These are phyloP conservation scores for Phoenix dactylifera DNA, from an alignment of 176 grass and related monocot genomes.

Conservation along the genomic window DNA sequence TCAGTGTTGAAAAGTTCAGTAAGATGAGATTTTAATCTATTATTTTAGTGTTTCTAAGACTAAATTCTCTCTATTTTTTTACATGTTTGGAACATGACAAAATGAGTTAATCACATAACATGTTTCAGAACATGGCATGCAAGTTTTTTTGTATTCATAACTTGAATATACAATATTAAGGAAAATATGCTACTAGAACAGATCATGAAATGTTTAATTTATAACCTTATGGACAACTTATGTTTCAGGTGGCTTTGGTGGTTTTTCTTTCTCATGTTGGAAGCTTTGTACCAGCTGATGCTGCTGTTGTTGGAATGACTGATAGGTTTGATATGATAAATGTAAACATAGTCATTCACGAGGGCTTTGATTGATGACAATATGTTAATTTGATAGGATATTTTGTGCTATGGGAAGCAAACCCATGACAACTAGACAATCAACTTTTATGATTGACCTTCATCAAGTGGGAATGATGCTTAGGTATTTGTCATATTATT, in stretches of 20 bases:
- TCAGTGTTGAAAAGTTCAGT: too few relatives aligned
- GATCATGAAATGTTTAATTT: too few relatives aligned
- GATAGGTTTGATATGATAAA: slow-evolving; percentile 55
- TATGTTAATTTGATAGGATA: slow-evolving; percentile 43
- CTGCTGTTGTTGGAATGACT: slow-evolving; percentile 76
- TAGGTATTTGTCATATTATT: slow-evolving; percentile 38
- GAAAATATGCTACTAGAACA: too few relatives aligned
- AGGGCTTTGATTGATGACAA: too few relatives aligned
- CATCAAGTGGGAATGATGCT: slow-evolving; percentile 99
- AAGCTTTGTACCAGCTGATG: slow-evolving; percentile 98
- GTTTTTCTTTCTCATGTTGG: slow-evolving; percentile 97
- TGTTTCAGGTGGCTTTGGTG: slow-evolving; percentile 86
- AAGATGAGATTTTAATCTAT: too few relatives aligned
- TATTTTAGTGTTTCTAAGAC: too few relatives aligned
- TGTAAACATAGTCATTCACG: neutral
- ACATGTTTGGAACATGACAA: too few relatives aligned
- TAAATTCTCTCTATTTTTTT: too few relatives aligned
- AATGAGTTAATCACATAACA: too few relatives aligned
- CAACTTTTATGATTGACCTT: slow-evolving; percentile 95
- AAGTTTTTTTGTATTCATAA: too few relatives aligned
- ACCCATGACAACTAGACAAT: slow-evolving; percentile 79
- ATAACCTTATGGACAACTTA: neutral
- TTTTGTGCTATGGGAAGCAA: slow-evolving; percentile 95
- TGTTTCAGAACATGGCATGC: too few relatives aligned
- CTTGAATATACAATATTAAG: too few relatives aligned